phyloP scores from a whole-genome alignment of 75 land plant species.

The Sequoia sempervirens region DNA sequence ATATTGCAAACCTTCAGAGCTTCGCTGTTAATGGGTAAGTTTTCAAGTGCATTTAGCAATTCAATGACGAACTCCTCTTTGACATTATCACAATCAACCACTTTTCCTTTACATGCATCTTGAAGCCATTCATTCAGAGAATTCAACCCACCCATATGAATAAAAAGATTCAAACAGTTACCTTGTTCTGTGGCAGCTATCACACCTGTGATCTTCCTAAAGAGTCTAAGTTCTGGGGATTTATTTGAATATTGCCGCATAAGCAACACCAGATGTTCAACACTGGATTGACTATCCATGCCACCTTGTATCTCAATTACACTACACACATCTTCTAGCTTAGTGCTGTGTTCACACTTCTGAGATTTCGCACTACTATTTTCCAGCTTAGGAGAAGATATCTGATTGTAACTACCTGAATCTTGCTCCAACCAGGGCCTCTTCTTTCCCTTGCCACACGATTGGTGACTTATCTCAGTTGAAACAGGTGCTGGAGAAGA shows the following conservation, averaged over 20 bases:
- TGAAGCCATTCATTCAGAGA: constrained; percentile 24
- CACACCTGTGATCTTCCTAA: constrained; percentile 1
- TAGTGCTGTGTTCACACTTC: background rate
- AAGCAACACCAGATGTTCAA: background rate
- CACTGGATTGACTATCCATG: background rate
- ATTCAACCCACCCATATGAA: constrained; percentile 11
- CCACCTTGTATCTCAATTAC: constrained; percentile 2
- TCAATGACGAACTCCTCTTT: constrained; percentile 3
- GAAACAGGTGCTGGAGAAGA: constrained; percentile 6
- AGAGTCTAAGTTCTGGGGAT: background rate
- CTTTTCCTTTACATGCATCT: constrained; percentile 12
- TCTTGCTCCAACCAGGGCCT: constrained; percentile 3
- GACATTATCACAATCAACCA: constrained; percentile 4
- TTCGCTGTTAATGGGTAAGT: constrained; percentile 16
- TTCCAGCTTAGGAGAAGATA: constrained; percentile 6
- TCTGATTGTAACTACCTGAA: background rate
- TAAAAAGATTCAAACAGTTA: background rate
- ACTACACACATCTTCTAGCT: background rate
- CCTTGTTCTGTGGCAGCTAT: constrained; percentile 6
- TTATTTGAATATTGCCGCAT: background rate
- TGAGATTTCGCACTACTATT: background rate
- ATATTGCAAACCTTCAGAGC: constrained; percentile 13
- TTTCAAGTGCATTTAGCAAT: constrained; percentile 19
- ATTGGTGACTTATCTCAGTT: constrained; percentile 1
- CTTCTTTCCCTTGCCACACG: constrained; percentile 7